These are phyloP conservation scores for Dalechampia spathulata DNA, from an alignment of 441 rosid species.

Conservation along the genomic window DNA sequence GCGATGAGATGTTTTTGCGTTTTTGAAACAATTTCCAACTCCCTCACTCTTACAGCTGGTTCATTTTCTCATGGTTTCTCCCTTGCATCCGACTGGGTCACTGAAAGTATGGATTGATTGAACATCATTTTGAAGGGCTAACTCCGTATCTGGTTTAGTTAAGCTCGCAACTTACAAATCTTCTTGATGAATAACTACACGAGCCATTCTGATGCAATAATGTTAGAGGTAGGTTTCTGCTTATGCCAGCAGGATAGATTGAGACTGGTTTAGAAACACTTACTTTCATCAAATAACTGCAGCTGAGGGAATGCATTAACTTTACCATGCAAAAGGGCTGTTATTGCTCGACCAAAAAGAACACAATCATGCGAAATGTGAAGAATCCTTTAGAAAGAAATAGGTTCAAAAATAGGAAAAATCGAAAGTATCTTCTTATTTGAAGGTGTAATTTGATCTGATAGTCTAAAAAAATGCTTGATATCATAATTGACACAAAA, in stretches of 20 bases:
- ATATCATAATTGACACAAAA: no score
- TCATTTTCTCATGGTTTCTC: constrained; percentile 40
- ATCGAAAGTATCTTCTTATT: no score
- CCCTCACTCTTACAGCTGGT: constrained; percentile 46
- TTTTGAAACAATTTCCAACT: constrained; percentile 24
- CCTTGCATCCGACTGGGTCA: constrained; percentile 34
- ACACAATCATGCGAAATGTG: no score
- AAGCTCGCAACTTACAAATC: neutral
- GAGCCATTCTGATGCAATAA: no score
- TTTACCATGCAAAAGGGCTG: no score
- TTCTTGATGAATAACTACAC: neutral
- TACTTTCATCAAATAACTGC: constrained; percentile 49
- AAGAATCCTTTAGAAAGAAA: no score
- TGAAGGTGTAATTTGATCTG: no score
- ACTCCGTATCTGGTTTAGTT: neutral
- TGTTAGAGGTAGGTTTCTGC: neutral
- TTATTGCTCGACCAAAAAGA: no score
- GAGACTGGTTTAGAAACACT: constrained; percentile 16
- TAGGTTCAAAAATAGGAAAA: no score
- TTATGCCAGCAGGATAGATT: neutral
- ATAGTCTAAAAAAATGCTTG: no score
- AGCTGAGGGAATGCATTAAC: constrained; percentile 47
- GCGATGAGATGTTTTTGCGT: constrained; percentile 35
- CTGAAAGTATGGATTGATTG: neutral
- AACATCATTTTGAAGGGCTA: neutral